phyloP scores from a whole-genome alignment of 176 grass and related monocot genomes.

The Zea mays region DNA sequence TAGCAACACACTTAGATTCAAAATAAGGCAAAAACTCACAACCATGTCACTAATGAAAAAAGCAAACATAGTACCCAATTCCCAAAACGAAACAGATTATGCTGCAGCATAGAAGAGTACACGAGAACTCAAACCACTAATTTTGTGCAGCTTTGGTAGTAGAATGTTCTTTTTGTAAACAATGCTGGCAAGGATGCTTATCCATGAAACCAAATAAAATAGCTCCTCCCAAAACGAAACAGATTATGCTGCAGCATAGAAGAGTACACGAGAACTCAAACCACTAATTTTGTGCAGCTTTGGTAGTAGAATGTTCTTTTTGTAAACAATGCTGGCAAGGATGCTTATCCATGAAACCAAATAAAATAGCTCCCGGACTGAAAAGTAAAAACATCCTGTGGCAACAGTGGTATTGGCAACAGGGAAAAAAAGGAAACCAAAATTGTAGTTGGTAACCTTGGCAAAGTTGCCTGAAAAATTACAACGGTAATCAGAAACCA shows the following conservation, averaged over 20 bases:
- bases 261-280: no score
- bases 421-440: constrained; percentile 62
- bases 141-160: neutral
- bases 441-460: constrained; percentile 47
- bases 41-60: neutral
- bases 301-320: no score
- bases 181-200: constrained; percentile 27
- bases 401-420: constrained; percentile 40
- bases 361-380: no score
- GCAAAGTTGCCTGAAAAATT: constrained; percentile 38
- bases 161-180: neutral
- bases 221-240: neutral
- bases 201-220: constrained; percentile 23
- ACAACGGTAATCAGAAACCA: no score
- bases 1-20: no score
- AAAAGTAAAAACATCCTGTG: neutral
- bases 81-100: neutral
- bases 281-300: no score
- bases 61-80: neutral
- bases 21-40: neutral
- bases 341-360: no score
- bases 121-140: neutral
- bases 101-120: no score
- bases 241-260: no score
- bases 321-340: no score